Conservation (phyloP, 306 rosid species). For the Quercus agrifolia region DNA sequence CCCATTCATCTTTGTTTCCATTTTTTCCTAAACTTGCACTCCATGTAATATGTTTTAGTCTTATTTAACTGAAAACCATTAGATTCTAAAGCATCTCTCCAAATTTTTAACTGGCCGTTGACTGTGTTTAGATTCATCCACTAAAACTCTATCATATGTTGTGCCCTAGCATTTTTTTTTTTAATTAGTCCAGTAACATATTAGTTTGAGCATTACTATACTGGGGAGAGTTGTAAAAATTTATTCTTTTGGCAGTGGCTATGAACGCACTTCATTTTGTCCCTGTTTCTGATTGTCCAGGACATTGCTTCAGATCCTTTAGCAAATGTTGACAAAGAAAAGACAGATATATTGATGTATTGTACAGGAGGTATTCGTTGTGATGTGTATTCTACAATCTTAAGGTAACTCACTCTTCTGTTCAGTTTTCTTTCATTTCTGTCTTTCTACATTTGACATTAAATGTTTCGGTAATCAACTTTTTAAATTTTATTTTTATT, state of each 20-base stretch:
- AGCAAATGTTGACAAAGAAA: constrained; percentile 60
- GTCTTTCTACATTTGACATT: neutral
- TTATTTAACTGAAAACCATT: too few relatives aligned
- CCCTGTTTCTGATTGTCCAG: constrained; percentile 37
- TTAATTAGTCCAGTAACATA: neutral
- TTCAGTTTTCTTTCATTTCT: neutral
- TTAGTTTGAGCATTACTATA: neutral
- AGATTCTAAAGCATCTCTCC: too few relatives aligned
- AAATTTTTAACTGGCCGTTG: too few relatives aligned
- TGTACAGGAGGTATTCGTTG: constrained; percentile 97
- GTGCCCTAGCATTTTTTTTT: neutral
- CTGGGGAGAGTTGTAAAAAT: neutral
- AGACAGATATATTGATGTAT: constrained; percentile 78
- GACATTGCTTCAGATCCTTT: constrained; percentile 75
- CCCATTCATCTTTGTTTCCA: too few relatives aligned
- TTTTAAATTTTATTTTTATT: neutral
- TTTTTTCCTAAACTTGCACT: too few relatives aligned
- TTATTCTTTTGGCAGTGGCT: constrained; percentile 20
- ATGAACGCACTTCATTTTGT: constrained; percentile 23
- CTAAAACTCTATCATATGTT: too few relatives aligned
- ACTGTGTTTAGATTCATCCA: too few relatives aligned
- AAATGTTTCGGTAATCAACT: neutral
- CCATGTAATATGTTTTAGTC: too few relatives aligned
- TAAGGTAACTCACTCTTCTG: constrained; percentile 50
- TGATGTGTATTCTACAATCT: constrained; percentile 78